Conservation (phyloP, 2,329 filamentous ascomycete genomes). For the Phialocephala subalpina region DNA sequence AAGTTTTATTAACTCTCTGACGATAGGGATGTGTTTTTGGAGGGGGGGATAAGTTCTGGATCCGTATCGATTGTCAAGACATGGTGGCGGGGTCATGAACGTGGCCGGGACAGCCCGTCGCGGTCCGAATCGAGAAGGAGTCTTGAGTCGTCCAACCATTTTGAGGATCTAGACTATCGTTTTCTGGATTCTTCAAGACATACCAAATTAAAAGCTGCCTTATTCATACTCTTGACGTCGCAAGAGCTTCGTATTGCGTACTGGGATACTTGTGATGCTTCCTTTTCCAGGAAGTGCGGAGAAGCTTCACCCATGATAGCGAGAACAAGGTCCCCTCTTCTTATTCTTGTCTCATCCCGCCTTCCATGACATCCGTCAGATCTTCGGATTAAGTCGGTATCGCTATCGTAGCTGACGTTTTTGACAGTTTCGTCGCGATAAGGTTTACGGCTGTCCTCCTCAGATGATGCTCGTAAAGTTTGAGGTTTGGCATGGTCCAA, state of each 20-base stretch:
- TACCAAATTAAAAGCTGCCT: neutral
- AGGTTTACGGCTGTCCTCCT: neutral
- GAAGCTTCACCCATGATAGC: slow-evolving; percentile 10
- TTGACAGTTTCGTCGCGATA: slow-evolving; percentile 13
- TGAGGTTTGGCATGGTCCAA: slow-evolving; percentile 15
- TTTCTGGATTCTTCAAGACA: slow-evolving; percentile 6
- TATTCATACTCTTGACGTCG: neutral
- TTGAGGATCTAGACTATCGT: neutral
- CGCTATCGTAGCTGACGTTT: slow-evolving; percentile 7
- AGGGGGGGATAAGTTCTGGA: neutral
- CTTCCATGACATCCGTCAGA: neutral
- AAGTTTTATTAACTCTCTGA: neutral
- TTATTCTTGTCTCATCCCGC: slow-evolving; percentile 2
- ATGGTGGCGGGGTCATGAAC: slow-evolving; percentile 6
- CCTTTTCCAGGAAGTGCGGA: slow-evolving; percentile 19
- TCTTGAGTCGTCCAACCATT: neutral
- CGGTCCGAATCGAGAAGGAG: slow-evolving; percentile 7
- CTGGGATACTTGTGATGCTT: neutral
- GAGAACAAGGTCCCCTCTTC: neutral
- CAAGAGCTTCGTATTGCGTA: neutral
- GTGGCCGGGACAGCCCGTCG: neutral
- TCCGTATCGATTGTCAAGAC: slow-evolving; percentile 3
- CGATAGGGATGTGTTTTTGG: neutral
- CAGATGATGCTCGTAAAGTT: slow-evolving; percentile 23
- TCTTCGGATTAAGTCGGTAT: neutral